These are phyloP conservation scores for Ceratonia siliqua DNA, from an alignment of 306 rosid genomes.

Conservation along the genomic window DNA sequence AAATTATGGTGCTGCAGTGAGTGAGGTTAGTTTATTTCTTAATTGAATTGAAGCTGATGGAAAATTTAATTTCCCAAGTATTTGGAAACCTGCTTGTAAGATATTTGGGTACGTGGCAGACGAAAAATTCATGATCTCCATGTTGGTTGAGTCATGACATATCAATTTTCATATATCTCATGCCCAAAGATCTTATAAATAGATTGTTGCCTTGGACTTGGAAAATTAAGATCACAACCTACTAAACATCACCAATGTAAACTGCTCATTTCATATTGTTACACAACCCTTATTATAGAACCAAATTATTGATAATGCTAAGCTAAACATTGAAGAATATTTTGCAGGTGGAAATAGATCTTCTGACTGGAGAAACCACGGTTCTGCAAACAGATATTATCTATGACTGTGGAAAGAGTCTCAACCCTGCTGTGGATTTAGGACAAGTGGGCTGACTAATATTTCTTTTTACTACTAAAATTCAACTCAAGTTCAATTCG, in stretches of 20 bases:
- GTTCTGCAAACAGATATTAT: constrained; percentile 73
- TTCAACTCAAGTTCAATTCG: no score
- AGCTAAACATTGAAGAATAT: constrained; percentile 4
- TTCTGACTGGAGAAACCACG: constrained; percentile 78
- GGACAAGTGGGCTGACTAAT: constrained; percentile 69
- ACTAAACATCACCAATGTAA: no score
- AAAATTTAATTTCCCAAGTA: no score
- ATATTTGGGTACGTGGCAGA: no score
- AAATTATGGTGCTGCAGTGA: constrained; percentile 82
- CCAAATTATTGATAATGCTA: background rate
- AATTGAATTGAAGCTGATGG: no score
- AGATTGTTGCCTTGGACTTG: no score
- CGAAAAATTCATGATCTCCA: no score
- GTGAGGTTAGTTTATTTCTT: constrained; percentile 59
- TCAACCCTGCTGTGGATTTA: constrained; percentile 94
- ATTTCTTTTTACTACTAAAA: background rate
- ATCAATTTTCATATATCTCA: no score
- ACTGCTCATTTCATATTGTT: background rate
- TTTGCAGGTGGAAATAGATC: constrained; percentile 81
- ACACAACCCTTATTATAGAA: background rate
- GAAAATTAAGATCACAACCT: no score
- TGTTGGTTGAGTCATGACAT: no score
- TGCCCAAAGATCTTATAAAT: no score
- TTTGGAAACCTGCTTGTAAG: no score
- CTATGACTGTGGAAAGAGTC: constrained; percentile 93